These are phyloP conservation scores for Epichloe uncinata DNA, from an alignment of 2,329 filamentous ascomycete species.

Conservation along the genomic window DNA sequence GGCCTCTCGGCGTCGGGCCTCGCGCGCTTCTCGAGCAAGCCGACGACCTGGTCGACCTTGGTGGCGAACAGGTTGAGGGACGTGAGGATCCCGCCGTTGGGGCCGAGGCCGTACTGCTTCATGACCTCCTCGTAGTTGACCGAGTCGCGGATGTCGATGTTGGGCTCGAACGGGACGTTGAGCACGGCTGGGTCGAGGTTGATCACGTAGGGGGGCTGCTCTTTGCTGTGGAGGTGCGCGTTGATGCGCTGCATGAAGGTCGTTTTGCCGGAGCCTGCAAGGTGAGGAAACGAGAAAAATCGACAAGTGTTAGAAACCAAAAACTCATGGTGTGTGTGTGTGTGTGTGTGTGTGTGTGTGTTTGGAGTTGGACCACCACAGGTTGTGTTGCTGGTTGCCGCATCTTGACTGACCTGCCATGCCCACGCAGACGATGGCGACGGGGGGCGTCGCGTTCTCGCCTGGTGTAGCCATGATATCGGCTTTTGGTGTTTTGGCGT, in stretches of 20 bases:
- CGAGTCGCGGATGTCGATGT: slow-evolving; percentile 97
- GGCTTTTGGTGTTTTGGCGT: neutral
- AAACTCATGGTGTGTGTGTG: too few relatives aligned
- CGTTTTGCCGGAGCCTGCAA: slow-evolving; percentile 82
- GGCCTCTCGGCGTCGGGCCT: slow-evolving; percentile 47
- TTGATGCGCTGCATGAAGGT: slow-evolving; percentile 99
- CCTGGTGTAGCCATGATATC: slow-evolving; percentile 20
- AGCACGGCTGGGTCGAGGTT: slow-evolving; percentile 94
- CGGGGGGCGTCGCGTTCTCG: slow-evolving; percentile 14
- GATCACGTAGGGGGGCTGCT: slow-evolving; percentile 80
- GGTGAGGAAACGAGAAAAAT: neutral
- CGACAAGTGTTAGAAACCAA: too few relatives aligned
- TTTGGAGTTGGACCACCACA: too few relatives aligned
- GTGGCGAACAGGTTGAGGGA: slow-evolving; percentile 94
- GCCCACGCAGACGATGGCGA: slow-evolving; percentile 77
- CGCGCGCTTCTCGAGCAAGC: slow-evolving; percentile 78
- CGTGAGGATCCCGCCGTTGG: slow-evolving; percentile 93
- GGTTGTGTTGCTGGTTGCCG: too few relatives aligned
- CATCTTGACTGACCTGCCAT: slow-evolving; percentile 87
- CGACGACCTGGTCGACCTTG: slow-evolving; percentile 91
- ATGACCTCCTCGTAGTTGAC: slow-evolving; percentile 99
- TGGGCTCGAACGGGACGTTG: slow-evolving; percentile 86
- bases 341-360: too few relatives aligned
- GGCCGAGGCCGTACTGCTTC: slow-evolving; percentile 96
- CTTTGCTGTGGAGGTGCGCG: slow-evolving; percentile 71